A percentile compares a stretch with the other conserved stretches of the same genome.
phyloP scores from a whole-genome alignment of 2,329 filamentous ascomycete genomes.

The Fusarium sororula region DNA sequence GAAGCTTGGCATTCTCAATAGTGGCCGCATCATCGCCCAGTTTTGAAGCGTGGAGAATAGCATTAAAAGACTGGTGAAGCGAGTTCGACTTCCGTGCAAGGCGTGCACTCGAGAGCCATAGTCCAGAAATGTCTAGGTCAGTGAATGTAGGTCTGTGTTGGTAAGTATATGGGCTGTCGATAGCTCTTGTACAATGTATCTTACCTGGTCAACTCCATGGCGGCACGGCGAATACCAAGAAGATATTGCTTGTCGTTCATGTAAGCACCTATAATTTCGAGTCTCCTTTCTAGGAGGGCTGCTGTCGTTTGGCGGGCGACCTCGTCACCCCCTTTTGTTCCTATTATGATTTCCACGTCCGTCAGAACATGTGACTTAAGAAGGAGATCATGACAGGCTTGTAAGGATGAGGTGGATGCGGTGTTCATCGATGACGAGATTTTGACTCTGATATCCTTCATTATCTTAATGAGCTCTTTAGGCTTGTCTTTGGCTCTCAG shows the following conservation, averaged over 20 bases:
- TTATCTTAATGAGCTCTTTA: conserved; percentile 61
- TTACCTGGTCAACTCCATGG: conserved; percentile 81
- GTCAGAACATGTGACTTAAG: conserved; percentile 87
- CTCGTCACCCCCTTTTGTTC: conserved; percentile 54
- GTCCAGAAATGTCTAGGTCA: conserved; percentile 78
- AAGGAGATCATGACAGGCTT: conserved; percentile 84
- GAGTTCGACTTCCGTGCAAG: conserved; percentile 87
- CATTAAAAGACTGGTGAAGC: conserved; percentile 89
- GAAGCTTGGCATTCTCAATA: conserved; percentile 90
- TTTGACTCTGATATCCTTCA: conserved; percentile 73
- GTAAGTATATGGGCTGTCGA: conserved; percentile 2
- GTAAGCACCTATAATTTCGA: conserved; percentile 90
- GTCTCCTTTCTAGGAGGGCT: conserved; percentile 69
- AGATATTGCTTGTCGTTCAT: conserved; percentile 94
- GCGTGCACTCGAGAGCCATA: conserved; percentile 87
- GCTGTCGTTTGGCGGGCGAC: conserved; percentile 48
- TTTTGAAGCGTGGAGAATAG: conserved; percentile 86
- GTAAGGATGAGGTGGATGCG: conserved; percentile 81
- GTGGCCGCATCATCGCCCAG: conserved; percentile 87
- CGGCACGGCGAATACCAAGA: conserved; percentile 83
- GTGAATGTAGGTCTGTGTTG: conserved; percentile 65
- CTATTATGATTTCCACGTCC: conserved; percentile 82
- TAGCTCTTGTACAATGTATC: conserved; percentile 38
- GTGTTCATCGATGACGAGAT: conserved; percentile 79
- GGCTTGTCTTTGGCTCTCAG: conserved; percentile 63